A percentile compares a stretch with the other conserved stretches of the same genome.
Conservation (phyloP, 2,329 filamentous ascomycete genomes). For the Sordariomycetes sp. region DNA sequence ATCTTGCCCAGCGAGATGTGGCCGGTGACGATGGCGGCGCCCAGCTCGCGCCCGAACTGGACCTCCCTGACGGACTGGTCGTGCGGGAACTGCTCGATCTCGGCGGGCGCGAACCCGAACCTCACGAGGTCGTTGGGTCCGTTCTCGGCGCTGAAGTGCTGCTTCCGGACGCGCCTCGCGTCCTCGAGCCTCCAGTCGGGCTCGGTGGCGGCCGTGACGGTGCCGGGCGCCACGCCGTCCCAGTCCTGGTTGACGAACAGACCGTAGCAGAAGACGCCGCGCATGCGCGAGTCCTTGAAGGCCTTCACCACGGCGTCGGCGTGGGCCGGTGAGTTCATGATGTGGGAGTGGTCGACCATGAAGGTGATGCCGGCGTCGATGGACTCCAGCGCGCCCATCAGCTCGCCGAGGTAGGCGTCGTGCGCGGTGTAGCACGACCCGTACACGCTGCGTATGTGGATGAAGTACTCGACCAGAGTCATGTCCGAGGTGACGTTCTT, state of each 20-base stretch:
- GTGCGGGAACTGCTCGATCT: background rate
- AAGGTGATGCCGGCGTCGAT: slow-evolving; percentile 31
- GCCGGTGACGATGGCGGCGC: slow-evolving; percentile 1
- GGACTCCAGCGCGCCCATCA: slow-evolving; percentile 22
- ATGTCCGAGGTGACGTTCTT: slow-evolving; percentile 15
- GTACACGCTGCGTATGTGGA: background rate
- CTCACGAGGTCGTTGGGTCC: background rate
- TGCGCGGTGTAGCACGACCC: slow-evolving; percentile 1
- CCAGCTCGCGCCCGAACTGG: background rate
- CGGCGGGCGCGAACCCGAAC: slow-evolving; percentile 1
- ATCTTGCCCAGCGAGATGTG: background rate
- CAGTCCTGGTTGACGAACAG: slow-evolving; percentile 1
- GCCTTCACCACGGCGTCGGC: background rate
- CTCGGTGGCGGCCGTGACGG: background rate
- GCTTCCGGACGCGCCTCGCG: background rate
- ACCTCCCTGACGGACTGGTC: background rate
- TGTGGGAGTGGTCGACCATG: slow-evolving; percentile 8
- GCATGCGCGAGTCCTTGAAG: background rate
- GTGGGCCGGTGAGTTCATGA: slow-evolving; percentile 7
- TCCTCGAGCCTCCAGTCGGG: background rate
- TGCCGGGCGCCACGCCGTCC: background rate
- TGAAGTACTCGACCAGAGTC: slow-evolving; percentile 14
- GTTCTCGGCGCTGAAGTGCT: background rate
- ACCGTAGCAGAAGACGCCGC: background rate
- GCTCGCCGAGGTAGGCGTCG: slow-evolving; percentile 1